Base-by-base conservation (phyloP, 805 yeast species). In the Yarrowia sp. region DNA sequence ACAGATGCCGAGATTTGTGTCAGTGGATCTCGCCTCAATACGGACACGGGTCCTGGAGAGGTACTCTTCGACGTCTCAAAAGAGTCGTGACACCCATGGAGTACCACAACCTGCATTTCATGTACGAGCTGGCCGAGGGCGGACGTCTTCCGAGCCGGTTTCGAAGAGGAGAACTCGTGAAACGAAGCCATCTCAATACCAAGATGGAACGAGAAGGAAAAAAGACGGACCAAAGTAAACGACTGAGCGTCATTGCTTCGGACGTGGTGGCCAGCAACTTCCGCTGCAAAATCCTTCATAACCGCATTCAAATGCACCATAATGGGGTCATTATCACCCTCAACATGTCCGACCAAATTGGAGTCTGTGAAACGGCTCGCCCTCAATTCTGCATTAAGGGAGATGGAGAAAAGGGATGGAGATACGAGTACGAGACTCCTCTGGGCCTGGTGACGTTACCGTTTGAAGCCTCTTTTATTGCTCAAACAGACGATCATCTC, bases 41-140 rank as follows among this genome's bases (percentile, higher is more conserved):
- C 14, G 64, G 64, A 17, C 64, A 58, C 3, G 64, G 64, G 7
- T 42, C 50, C 9, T 58, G 64, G 64, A 42, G 64, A 43, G 64
- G 64, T 0, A 58, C 64, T 9, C 42, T 58, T 4, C 17, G 30
- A 58, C 64, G 64, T 14, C 64, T 58, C 7, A 10, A 58, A 30
- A n/a, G 33, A 17, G 64, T 58, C 17, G 49, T 58, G 13, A 58
- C 64, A 19, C 64, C 64, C 17, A 30, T 42, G 50, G 64, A 58
- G 19, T 58, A 58, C 14, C 50, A 58, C 40, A 58, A 58, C 33
- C 12, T 58, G 49, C 50, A 58, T 43, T 58, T 58, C 30, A 43
- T 58, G 64, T 58, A 42, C 50, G 64, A 58, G 50, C 64, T 58
- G 50, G 64, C 64, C 2, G 64, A 58, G 12, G 64, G 64, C 13